A percentile compares a stretch with the other conserved stretches of the same genome.
Evolutionary conservation across 1,284 basidiomycete species (phyloP).

Genomic region (Ganoderma sinense): DNA sequence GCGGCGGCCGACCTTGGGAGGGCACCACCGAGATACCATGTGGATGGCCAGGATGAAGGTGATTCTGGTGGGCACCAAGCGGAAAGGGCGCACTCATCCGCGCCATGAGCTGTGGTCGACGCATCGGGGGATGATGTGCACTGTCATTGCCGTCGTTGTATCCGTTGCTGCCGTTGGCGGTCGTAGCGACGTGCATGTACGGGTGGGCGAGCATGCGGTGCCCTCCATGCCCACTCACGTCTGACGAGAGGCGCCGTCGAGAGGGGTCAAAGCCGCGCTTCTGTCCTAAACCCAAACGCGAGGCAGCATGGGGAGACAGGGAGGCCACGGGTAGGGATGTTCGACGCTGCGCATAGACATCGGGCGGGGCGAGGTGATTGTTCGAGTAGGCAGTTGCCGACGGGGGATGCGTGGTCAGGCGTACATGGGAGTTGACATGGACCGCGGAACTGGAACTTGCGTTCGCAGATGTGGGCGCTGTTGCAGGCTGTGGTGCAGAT

Average conservation of each 20-base stretch:
- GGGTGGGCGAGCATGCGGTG: conserved; percentile 65
- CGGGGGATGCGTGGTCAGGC: conserved; percentile 28
- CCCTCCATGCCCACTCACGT: conserved; percentile 55
- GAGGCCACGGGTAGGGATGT: conserved; percentile 27
- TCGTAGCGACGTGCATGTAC: conserved; percentile 60
- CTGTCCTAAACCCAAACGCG: conserved; percentile 54
- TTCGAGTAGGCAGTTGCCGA: conserved; percentile 24
- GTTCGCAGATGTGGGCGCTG: conserved; percentile 7
- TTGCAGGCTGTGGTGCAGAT: conserved; percentile 14
- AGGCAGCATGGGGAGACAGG: conserved; percentile 36
- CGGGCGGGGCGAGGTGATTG: conserved; percentile 24
- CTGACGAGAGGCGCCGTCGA: conserved; percentile 30
- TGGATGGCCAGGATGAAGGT: conserved; percentile 12
- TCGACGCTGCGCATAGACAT: conserved; percentile 27
- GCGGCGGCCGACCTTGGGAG: conserved; percentile 19
- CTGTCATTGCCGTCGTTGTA: conserved; percentile 20
- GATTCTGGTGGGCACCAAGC: conserved; percentile 8
- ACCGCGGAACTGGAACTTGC: conserved; percentile 8
- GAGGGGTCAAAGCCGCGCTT: conserved; percentile 29
- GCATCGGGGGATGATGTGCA: conserved; percentile 13
- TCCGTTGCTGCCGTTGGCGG: conserved; percentile 21
- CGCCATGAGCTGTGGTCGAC: conserved; percentile 50
- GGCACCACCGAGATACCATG: conserved; percentile 23
- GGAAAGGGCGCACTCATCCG: conserved; percentile 45
- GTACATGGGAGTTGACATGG: conserved; percentile 24